Evolutionary conservation across 1,139 yeast genomes (phyloP).

Genomic region (Magnusiomyces fungicola): DNA sequence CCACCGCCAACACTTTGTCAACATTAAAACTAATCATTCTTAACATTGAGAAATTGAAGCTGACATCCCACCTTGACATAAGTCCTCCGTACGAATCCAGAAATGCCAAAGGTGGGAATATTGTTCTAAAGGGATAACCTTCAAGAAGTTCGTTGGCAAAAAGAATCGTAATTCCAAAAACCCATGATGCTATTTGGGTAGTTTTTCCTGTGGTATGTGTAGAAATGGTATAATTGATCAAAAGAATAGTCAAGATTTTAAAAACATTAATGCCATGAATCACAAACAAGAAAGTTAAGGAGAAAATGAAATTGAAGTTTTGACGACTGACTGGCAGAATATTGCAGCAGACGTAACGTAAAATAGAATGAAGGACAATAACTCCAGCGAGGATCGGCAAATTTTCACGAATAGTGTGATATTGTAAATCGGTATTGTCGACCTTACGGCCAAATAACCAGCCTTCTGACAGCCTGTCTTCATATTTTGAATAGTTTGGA

Average conservation of each 20-base stretch:
- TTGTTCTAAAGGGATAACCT: conserved; percentile 43
- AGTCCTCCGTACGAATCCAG: conserved; percentile 50
- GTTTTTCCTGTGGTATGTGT: conserved; percentile 30
- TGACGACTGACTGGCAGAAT: conserved; percentile 12
- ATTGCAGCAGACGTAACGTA: conserved; percentile 37
- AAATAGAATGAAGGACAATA: conserved; percentile 44
- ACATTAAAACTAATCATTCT: conserved; percentile 76
- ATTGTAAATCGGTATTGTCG: conserved; percentile 84
- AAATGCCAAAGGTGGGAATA: conserved; percentile 35
- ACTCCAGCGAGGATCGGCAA: conserved; percentile 53
- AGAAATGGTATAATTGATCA: conserved; percentile 49
- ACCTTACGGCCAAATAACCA: conserved; percentile 34
- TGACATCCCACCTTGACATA: conserved; percentile 90
- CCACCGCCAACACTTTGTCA: conserved; percentile 44
- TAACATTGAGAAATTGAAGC: conserved; percentile 80
- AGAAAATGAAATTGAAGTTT: conserved; percentile 64
- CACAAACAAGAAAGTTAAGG: conserved; percentile 57
- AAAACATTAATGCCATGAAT: conserved; percentile 74
- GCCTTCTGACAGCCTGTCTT: conserved; percentile 67
- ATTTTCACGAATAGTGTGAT: conserved; percentile 78
- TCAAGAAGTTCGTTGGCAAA: conserved; percentile 70
- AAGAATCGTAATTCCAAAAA: conserved; percentile 64
- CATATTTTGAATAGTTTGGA: conserved; percentile 63
- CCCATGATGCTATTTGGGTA: conserved; percentile 47
- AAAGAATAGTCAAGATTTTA: conserved; percentile 52